Base-by-base conservation (phyloP, 371 early-diverging fungal genomes). In the Quaeritorhiza haematococci region DNA sequence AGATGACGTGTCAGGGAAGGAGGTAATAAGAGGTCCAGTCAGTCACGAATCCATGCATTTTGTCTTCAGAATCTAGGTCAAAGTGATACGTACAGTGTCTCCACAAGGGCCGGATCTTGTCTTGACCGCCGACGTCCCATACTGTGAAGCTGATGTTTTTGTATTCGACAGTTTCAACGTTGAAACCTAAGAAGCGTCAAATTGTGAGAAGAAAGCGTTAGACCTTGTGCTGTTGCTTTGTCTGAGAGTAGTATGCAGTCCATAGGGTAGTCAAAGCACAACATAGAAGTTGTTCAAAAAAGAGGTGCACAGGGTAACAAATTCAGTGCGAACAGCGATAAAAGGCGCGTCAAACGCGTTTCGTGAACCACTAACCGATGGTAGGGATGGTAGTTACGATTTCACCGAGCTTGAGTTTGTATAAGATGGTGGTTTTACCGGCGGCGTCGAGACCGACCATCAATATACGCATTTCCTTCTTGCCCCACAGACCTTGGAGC, bases 371-470 rank as follows among this genome's bases (percentile, higher is more conserved):
- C 49, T 26, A 68, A 79, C 84, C 87, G 73, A 91, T 93, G 73
- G 99, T 99, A 35, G 99, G 99, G 68, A 98, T 96, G 53, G 99
- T 98, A 41, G 95, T 94, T 54, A 97, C 95, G 59, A 93, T 90
- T 79, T 96, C 93, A 55, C 96, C 97, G 55, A 94, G 81, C 86
- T 99, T 93, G 59, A 91, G 76, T 69, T 84, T 80, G 80, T 89
- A 85, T 24, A 84, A 65, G 48, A 87, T 84, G 33, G 84, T 84
- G 24, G 87, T 85, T 66, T 88, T 90, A 45, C 90, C 88, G 38
- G 86, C 86, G 41, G 79, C 82, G 68, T 89, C 90, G 33, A 89
- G 65, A 57, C 89, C 88, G 34, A 85, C 76, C 84, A 86, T 85
- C 43, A 75, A 58, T 44, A 74, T 76, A 24, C 71, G 71, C 80